phyloP scores from a whole-genome alignment of 495 filamentous ascomycete species.

The Lineolata rhizophorae region DNA sequence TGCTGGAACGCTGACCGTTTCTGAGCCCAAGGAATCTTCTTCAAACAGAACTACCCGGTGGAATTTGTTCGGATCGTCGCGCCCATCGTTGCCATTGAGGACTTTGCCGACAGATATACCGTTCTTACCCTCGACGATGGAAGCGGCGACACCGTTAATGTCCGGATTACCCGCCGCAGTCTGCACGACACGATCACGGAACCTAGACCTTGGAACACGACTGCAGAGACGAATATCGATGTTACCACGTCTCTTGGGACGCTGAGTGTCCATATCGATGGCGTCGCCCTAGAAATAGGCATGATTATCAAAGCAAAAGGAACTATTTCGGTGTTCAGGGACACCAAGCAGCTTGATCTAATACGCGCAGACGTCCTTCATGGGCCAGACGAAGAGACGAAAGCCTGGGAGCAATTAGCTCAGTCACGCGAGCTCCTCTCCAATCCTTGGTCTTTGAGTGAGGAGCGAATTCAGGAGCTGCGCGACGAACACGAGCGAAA shows the following conservation, averaged over 20 bases:
- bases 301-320: slow-evolving; percentile 61
- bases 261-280: slow-evolving; percentile 9
- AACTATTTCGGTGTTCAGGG: slow-evolving; percentile 38
- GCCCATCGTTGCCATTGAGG: slow-evolving; percentile 50
- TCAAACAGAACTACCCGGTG: slow-evolving; percentile 74
- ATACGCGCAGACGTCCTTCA: slow-evolving; percentile 32
- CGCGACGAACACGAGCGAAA: too few relatives aligned
- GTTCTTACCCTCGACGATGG: slow-evolving; percentile 68
- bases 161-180: slow-evolving; percentile 16
- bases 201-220: slow-evolving; percentile 12
- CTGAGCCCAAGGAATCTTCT: slow-evolving; percentile 59
- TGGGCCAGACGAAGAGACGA: slow-evolving; percentile 38
- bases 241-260: slow-evolving; percentile 7
- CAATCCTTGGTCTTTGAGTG: slow-evolving; percentile 60
- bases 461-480: too few relatives aligned
- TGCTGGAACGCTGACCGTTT: too few relatives aligned
- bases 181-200: slow-evolving; percentile 8
- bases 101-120: slow-evolving; percentile 28
- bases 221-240: slow-evolving; percentile 10
- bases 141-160: slow-evolving; percentile 55
- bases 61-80: slow-evolving; percentile 65
- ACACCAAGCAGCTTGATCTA: slow-evolving; percentile 39
- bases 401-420: slow-evolving; percentile 46
- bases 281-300: slow-evolving; percentile 32
- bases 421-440: slow-evolving; percentile 41